phyloP scores from a whole-genome alignment of 2,329 filamentous ascomycete genomes.

The Tolypocladium nubicola region DNA sequence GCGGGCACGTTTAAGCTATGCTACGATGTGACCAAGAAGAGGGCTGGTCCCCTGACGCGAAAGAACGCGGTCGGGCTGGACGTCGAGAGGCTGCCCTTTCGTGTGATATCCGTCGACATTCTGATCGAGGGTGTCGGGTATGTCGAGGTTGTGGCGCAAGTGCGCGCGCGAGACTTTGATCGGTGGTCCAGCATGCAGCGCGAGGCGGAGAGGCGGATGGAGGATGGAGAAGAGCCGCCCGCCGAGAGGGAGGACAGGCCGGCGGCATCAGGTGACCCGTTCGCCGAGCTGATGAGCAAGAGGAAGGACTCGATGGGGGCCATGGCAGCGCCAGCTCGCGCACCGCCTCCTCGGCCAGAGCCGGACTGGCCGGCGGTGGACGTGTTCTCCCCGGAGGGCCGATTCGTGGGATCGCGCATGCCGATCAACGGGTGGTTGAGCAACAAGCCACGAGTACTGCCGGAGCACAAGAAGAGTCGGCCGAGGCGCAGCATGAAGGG shows the following conservation, averaged over 20 bases:
- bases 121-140: constrained; percentile 89
- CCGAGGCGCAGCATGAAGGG: constrained; percentile 64
- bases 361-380: constrained; percentile 62
- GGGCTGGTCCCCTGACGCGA: constrained; percentile 62
- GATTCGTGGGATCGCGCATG: constrained; percentile 55
- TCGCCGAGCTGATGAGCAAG: constrained; percentile 14
- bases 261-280: constrained; percentile 7
- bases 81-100: constrained; percentile 64
- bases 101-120: constrained; percentile 71
- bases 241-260: not conserved
- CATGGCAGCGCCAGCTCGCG: not conserved
- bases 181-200: constrained; percentile 5
- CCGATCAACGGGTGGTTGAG: constrained; percentile 65
- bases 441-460: constrained; percentile 42
- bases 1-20: constrained; percentile 68
- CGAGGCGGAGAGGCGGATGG: constrained; percentile 10
- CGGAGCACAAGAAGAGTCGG: constrained; percentile 38
- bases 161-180: constrained; percentile 45
- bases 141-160: constrained; percentile 79
- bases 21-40: constrained; percentile 73
- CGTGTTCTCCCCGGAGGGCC: constrained; percentile 77
- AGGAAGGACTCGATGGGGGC: constrained; percentile 9
- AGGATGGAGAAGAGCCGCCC: constrained; percentile 5
- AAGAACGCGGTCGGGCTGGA: constrained; percentile 51
- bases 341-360: constrained; percentile 10